A percentile compares a stretch with the other conserved stretches of the same genome.
Evolutionary conservation across 2,329 filamentous ascomycete species (phyloP).

Genomic region (Xylariaceae sp.): DNA sequence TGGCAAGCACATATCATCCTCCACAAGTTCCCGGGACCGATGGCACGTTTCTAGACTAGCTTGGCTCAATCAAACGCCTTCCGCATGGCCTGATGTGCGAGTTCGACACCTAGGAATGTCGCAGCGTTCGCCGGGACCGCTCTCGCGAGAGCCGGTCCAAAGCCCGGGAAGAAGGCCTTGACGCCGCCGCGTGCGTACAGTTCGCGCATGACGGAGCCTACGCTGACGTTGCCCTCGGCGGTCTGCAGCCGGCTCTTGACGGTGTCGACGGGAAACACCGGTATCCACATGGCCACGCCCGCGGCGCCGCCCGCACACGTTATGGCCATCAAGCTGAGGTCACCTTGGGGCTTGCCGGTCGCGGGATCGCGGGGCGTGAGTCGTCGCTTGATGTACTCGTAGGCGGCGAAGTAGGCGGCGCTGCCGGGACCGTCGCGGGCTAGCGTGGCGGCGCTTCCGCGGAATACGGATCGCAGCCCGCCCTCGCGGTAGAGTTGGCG

Average conservation of each 20-base stretch:
- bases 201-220: constrained; percentile 78
- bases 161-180: constrained; percentile 96
- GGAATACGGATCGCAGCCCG: constrained; percentile 89
- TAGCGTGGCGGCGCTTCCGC: constrained; percentile 86
- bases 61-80: constrained; percentile 66
- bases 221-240: constrained; percentile 81
- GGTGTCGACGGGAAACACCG: constrained; percentile 96
- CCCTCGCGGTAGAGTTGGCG: constrained; percentile 91
- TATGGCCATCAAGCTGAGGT: constrained; percentile 81
- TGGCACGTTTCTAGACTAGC: too few relatives aligned
- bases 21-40: too few relatives aligned
- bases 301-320: constrained; percentile 87
- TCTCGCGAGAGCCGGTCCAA: constrained; percentile 88
- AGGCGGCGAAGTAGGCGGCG: constrained; percentile 95
- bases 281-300: constrained; percentile 98
- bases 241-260: constrained; percentile 95
- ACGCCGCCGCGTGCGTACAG: constrained; percentile 84
- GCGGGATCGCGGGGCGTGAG: constrained; percentile 82
- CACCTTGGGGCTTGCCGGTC: constrained; percentile 73
- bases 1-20: too few relatives aligned
- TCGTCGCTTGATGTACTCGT: constrained; percentile 90
- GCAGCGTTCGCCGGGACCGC: constrained; percentile 96
- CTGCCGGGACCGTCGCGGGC: constrained; percentile 92
- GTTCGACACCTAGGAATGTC: constrained; percentile 86
- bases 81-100: constrained; percentile 83